Evolutionary conservation across 305 asterid species (phyloP), one percentile per base, ranked within the genome.

Genomic region (Salvia sclarea): DNA sequence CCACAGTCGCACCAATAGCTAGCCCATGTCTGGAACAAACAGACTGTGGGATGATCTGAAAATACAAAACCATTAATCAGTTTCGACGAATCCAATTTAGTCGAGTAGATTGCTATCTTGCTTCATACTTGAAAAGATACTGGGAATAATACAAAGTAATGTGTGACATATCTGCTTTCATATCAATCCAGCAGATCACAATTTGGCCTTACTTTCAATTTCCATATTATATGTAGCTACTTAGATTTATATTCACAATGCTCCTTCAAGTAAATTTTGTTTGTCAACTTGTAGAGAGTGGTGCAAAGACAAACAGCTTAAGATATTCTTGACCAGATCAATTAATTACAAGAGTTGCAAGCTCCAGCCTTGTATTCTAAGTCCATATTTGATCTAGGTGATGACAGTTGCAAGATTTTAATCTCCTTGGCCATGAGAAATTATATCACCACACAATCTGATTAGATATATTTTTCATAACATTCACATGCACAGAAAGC

Each of bases 31-130:
- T 83, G 35, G 90, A 65, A 83, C 97, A 90, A 69, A 90, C 85
- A 74, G 97, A 86, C 73, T 90, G 96, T 10, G 96, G 97, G 68
- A 90, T 86, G 35, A 90, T 90, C 97, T 90, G 88, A 57, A 25
- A 43, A 50, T 16, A 61, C 35, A 64, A 1, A 74, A 47, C 64
- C 31, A 25, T 20, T 43, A 11, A 44, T 61, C 24, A 64, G 68
- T 64, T 59, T 6, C 17, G 21, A 31, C 16, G 64, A 13, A 8
- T 60, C 45, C 38, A 18, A 67, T 35, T 30, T 38, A 57, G 38
- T 17, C 18, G 40, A 30, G 16, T 47, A 72, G 60, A 41, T 61
- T 38, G 37, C 18, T 47, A 48, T 43, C 50, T 40, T 62, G 61
- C 44, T 72, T 28, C 56, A 43, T 45, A 18, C 40, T 61, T 30